Base-by-base conservation (phyloP, 2,329 filamentous ascomycete genomes). In the Aspergillus sclerotialis region DNA sequence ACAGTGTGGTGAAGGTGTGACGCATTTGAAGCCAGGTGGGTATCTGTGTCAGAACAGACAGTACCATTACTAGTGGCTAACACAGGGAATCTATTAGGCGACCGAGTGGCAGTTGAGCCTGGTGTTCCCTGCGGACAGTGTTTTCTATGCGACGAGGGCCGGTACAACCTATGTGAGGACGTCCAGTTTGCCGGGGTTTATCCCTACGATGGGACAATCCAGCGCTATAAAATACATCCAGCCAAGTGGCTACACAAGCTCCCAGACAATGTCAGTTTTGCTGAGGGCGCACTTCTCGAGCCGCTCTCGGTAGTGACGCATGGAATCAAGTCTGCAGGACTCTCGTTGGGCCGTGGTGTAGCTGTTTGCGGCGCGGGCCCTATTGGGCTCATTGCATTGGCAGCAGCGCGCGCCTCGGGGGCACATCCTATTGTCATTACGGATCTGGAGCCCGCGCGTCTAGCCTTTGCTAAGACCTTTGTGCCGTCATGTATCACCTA, bases 61-160 rank as follows among this genome's bases (percentile, higher is more conserved):
- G 14, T 26, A 13, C 21, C 24, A 17, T 26, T 17, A 27, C 5
- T 11, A 12, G 19, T 23, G 19, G 10, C 19, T 23, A 10, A 23
- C 10, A 6, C 19, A 7, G 19, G 19, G n/a, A n/a, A n/a, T n/a
- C n/a, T n/a, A n/a, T 10, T 14, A 56, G 76, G 78, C 8, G 80
- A 84, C 48, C 65, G 77, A 33, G 78, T 84, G 7, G 79, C 80
- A 3, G 60, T 84, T 11, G 80, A 84, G 47, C 78, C 78, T 0
- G 77, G 78, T 13, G 74, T 81, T 1, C 75, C 80, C 0, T 84
- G 80, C 48, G 68, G 67, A 8, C 54, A 63, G 21, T 82, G 78
- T 50, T 78, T 74, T 46, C 64, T 76, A 12, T 82, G 78, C 49
- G 56, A 57, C 32, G 69, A 70, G 16, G 78, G 77, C 3, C 71